A percentile compares a stretch with the other conserved stretches of the same genome.
Conservation (phyloP, 2,329 filamentous ascomycete genomes). For the Diaporthe citrichinensis region DNA sequence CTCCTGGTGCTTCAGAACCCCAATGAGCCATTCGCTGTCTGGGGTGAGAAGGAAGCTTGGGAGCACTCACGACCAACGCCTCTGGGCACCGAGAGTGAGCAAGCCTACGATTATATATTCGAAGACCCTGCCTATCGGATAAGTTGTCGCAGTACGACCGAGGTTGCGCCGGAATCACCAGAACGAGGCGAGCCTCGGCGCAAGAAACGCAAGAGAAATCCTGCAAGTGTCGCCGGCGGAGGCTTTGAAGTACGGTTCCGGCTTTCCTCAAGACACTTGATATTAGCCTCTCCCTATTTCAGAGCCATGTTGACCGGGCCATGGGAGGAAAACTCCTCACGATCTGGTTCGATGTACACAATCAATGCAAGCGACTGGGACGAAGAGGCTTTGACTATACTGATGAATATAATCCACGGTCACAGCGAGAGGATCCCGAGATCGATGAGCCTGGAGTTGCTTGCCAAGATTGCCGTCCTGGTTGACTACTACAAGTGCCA, state of each 20-base stretch:
- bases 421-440: not conserved
- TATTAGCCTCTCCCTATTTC: conserved; percentile 7
- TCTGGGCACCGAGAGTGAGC: not conserved
- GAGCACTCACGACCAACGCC: not conserved
- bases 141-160: not conserved
- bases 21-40: conserved; percentile 31
- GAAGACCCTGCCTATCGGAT: not conserved
- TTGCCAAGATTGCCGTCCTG: conserved; percentile 6
- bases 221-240: not conserved
- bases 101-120: not conserved
- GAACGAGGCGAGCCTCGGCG: not conserved
- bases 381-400: not conserved
- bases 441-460: not conserved
- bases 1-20: conserved; percentile 10
- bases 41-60: not conserved
- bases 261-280: conserved; percentile 9
- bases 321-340: not conserved
- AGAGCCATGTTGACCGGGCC: not conserved
- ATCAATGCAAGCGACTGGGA: not conserved
- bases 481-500: conserved; percentile 33
- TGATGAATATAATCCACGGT: not conserved
- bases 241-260: not conserved
- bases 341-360: not conserved
- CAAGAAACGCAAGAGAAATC: not conserved
- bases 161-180: not conserved